phyloP scores from a whole-genome alignment of 805 yeast genomes.

The Lipomyces mesembrius region DNA sequence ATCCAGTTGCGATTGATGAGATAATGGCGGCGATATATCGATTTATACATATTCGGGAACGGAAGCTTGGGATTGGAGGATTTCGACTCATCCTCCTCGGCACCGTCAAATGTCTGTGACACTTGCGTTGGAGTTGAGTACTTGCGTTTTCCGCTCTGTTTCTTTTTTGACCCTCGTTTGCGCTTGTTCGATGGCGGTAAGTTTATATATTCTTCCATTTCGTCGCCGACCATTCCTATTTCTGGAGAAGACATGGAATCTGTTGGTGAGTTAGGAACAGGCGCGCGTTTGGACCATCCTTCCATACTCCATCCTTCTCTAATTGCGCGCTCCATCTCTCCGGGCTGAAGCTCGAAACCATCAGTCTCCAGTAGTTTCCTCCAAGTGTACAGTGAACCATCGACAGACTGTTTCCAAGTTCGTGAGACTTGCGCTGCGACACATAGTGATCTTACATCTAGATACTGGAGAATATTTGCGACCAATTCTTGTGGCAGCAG shows the following conservation, averaged over 20 bases:
- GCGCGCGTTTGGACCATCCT: conserved; percentile 20
- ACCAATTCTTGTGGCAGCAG: conserved; percentile 77
- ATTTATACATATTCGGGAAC: conserved; percentile 51
- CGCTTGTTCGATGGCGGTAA: conserved; percentile 2
- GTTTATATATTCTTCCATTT: background rate
- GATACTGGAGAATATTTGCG: conserved; percentile 62
- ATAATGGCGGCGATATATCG: conserved; percentile 63
- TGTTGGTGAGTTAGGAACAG: background rate
- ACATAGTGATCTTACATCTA: conserved; percentile 67
- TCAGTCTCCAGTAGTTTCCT: conserved; percentile 64
- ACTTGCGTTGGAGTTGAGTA: background rate
- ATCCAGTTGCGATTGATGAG: conserved; percentile 77
- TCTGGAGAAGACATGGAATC: conserved; percentile 5
- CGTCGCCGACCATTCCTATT: background rate
- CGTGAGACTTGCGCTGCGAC: conserved; percentile 66
- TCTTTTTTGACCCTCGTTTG: background rate
- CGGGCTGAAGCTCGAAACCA: conserved; percentile 56
- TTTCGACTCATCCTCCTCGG: background rate
- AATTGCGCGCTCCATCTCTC: conserved; percentile 51
- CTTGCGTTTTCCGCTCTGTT: background rate
- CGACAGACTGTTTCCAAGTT: conserved; percentile 70
- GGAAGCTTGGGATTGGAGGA: conserved; percentile 3
- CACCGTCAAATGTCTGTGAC: conserved; percentile 1
- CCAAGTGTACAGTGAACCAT: conserved; percentile 71
- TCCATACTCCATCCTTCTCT: conserved; percentile 44